Evolutionary conservation across 1,284 basidiomycete genomes (phyloP).

Genomic region (Mycena citricolor): DNA sequence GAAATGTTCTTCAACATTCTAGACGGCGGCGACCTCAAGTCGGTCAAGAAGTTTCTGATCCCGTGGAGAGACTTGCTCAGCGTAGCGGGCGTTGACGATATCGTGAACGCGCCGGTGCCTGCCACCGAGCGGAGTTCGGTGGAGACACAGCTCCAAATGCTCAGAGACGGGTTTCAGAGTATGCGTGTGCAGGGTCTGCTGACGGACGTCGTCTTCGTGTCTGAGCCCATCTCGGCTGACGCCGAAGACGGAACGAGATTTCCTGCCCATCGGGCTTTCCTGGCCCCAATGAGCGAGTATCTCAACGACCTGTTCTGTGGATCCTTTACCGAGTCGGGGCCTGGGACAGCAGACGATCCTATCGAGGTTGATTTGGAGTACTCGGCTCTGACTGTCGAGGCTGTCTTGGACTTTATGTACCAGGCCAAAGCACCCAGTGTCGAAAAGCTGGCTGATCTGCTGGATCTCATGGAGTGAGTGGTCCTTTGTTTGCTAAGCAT

Average conservation of each 20-base stretch:
- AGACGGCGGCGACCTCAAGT: conserved; percentile 29
- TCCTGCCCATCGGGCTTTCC: conserved; percentile 20
- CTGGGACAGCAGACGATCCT: conserved; percentile 19
- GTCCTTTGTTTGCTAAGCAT: neutral
- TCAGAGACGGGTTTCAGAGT: conserved; percentile 19
- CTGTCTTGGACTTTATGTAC: conserved; percentile 26
- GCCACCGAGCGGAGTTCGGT: conserved; percentile 25
- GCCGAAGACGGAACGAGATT: conserved; percentile 17
- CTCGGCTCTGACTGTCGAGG: conserved; percentile 15
- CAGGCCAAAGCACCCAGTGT: conserved; percentile 14
- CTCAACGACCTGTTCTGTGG: conserved; percentile 21
- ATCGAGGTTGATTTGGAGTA: conserved; percentile 22
- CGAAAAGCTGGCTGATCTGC: conserved; percentile 17
- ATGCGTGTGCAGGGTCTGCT: conserved; percentile 20
- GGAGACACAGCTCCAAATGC: conserved; percentile 17
- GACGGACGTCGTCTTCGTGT: conserved; percentile 22
- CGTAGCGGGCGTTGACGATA: conserved; percentile 29
- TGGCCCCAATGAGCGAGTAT: conserved; percentile 21
- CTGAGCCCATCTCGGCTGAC: too few species aligned
- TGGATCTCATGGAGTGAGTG: conserved; percentile 23
- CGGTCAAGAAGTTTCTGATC: conserved; percentile 33
- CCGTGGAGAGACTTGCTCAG: conserved; percentile 34
- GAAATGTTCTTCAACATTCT: conserved; percentile 37
- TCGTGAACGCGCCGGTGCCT: conserved; percentile 15
- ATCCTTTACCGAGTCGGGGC: conserved; percentile 16